A percentile compares a stretch with the other conserved stretches of the same genome.
Evolutionary conservation across 495 filamentous ascomycete species (phyloP).

Genomic region (Massariosphaeria phaeospora): DNA sequence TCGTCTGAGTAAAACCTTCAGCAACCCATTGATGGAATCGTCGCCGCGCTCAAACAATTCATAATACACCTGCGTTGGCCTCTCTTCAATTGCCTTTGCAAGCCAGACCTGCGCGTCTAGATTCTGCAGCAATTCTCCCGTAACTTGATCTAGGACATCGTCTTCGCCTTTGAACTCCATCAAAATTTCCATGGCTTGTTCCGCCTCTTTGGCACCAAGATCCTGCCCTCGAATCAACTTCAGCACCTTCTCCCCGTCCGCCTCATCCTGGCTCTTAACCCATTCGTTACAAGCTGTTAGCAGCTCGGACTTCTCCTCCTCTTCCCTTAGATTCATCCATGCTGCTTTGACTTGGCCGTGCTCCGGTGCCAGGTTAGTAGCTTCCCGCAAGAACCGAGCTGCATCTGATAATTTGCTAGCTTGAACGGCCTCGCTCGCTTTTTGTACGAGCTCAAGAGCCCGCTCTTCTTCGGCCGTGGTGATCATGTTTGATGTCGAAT

Average conservation of each 20-base stretch:
- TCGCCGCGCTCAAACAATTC: conserved; percentile 58
- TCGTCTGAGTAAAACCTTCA: conserved; percentile 53
- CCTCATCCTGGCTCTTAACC: conserved; percentile 48
- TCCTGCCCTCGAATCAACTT: conserved; percentile 52
- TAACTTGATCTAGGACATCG: conserved; percentile 53
- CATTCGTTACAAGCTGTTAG: conserved; percentile 54
- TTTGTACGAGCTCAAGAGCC: conserved; percentile 21
- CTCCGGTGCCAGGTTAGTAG: conserved; percentile 56
- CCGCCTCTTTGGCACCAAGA: conserved; percentile 49
- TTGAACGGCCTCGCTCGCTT: conserved; percentile 15
- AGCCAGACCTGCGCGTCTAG: conserved; percentile 53
- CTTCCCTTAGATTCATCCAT: conserved; percentile 49
- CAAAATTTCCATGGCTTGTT: conserved; percentile 53
- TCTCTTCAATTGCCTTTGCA: conserved; percentile 46
- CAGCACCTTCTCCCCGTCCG: conserved; percentile 54
- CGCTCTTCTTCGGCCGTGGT: conserved; percentile 25
- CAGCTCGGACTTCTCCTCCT: conserved; percentile 48
- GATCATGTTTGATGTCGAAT: conserved; percentile 15
- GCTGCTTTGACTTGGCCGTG: conserved; percentile 51
- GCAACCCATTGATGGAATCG: conserved; percentile 54
- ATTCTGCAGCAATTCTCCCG: conserved; percentile 55
- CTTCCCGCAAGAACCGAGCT: conserved; percentile 57
- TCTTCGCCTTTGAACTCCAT: conserved; percentile 42
- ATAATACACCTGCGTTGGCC: conserved; percentile 52
- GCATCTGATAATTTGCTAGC: conserved; percentile 26